phyloP scores from a whole-genome alignment of 129 eudicot species.

The Arctium lappa region DNA sequence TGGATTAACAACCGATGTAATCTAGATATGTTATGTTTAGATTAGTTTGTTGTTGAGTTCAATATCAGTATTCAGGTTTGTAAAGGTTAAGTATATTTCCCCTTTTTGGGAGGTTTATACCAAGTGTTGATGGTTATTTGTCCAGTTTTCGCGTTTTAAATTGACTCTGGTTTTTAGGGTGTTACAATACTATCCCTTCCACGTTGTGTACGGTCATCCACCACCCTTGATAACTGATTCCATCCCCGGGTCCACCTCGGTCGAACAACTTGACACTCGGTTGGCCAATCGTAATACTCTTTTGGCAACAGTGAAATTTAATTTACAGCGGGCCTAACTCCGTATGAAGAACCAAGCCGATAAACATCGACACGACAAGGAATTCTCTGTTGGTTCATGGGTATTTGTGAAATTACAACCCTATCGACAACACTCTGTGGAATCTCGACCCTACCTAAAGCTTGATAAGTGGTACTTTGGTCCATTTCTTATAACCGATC shows the following conservation, averaged over 20 bases:
- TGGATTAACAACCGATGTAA: too few species aligned
- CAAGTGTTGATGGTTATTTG: too few species aligned
- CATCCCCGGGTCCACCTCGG: not conserved
- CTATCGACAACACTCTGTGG: not conserved
- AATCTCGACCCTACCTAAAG: not conserved
- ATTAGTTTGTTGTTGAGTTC: too few species aligned
- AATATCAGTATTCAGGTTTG: too few species aligned
- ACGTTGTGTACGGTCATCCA: not conserved
- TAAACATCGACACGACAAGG: not conserved
- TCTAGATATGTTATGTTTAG: too few species aligned
- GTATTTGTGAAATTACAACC: not conserved
- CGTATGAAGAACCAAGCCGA: not conserved
- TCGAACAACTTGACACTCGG: not conserved
- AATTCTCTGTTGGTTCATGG: not conserved
- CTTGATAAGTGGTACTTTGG: not conserved
- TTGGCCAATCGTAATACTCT: too few species aligned
- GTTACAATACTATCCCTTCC: not conserved
- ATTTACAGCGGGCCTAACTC: too few species aligned
- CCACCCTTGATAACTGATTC: not conserved
- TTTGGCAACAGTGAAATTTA: too few species aligned
- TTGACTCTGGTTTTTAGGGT: too few species aligned
- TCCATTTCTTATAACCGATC: not conserved
- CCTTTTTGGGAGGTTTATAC: too few species aligned
- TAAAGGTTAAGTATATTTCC: too few species aligned
- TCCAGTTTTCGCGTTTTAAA: too few species aligned